Evolutionary conservation across 176 grass and related monocot genomes (phyloP).

Genomic region (Aechmea fasciata): DNA sequence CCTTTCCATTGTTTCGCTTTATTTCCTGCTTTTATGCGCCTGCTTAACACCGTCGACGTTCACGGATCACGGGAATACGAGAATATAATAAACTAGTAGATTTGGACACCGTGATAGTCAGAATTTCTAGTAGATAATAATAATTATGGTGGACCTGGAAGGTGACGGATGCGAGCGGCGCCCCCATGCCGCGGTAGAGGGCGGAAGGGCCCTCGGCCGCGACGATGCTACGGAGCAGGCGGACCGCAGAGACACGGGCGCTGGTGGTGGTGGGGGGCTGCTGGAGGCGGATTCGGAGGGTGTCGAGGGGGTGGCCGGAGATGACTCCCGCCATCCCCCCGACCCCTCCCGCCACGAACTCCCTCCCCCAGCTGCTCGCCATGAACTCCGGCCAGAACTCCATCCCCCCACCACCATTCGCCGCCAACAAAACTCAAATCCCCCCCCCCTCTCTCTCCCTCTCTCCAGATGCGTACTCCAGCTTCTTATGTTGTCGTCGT

Average conservation of each 20-base stretch:
- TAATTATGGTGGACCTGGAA: slow-evolving; percentile 46
- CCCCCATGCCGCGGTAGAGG: slow-evolving; percentile 95
- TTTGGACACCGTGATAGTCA: no score
- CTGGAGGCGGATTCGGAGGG: slow-evolving; percentile 81
- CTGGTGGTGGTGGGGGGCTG: slow-evolving; percentile 37
- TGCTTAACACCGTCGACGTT: no score
- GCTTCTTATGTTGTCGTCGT: no score
- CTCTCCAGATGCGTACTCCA: not conserved
- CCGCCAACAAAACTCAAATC: not conserved
- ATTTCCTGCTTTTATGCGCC: no score
- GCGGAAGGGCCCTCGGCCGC: slow-evolving; percentile 63
- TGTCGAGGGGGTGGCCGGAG: slow-evolving; percentile 83
- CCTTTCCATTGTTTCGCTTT: no score
- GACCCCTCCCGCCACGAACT: slow-evolving; percentile 76
- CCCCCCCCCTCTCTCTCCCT: not conserved
- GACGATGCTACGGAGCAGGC: slow-evolving; percentile 61
- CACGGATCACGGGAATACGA: no score
- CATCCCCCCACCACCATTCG: slow-evolving; percentile 29
- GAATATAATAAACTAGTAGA: no score
- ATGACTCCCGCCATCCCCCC: slow-evolving; percentile 92
- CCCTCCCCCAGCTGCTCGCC: slow-evolving; percentile 63
- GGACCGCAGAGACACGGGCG: slow-evolving; percentile 30
- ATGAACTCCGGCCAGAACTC: slow-evolving; percentile 99
- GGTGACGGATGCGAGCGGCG: slow-evolving; percentile 74
- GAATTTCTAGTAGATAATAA: no score